phyloP scores from a whole-genome alignment of 495 filamentous ascomycete genomes.

The Penicillium paradoxum region DNA sequence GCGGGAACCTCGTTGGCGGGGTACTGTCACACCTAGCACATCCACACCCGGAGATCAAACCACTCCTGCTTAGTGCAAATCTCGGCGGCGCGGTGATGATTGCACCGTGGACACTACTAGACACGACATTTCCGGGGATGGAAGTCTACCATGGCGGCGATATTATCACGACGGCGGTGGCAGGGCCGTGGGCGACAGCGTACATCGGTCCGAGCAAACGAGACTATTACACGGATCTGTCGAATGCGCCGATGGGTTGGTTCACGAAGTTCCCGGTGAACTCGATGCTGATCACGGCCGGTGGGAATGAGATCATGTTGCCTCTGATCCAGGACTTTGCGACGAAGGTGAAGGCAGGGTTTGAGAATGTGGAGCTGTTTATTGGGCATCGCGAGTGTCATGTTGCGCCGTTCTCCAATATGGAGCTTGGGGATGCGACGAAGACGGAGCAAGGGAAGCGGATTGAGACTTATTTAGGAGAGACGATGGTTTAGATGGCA shows the following conservation, averaged over 20 bases:
- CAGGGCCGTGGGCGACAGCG: conserved; percentile 41
- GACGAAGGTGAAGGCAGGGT: conserved; percentile 32
- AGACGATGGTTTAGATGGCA: conserved; percentile 9
- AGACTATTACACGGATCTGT: conserved; percentile 55
- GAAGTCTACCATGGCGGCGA: conserved; percentile 49
- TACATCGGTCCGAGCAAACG: conserved; percentile 43
- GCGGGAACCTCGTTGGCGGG: conserved; percentile 54
- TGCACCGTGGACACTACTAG: conserved; percentile 53
- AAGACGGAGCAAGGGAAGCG: conserved; percentile 40
- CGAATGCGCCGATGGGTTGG: conserved; percentile 49
- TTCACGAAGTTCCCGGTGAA: conserved; percentile 44
- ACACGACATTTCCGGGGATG: conserved; percentile 35
- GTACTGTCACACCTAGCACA: conserved; percentile 59
- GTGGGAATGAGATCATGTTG: conserved; percentile 54
- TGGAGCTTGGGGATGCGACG: conserved; percentile 30
- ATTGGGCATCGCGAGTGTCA: conserved; percentile 38
- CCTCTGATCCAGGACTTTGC: conserved; percentile 53
- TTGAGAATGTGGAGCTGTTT: conserved; percentile 33
- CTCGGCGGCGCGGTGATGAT: conserved; percentile 51
- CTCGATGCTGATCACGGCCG: conserved; percentile 49
- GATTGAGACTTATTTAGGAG: conserved; percentile 28
- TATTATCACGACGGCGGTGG: conserved; percentile 38
- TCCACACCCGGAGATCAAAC: conserved; percentile 50
- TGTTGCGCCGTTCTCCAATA: conserved; percentile 42
- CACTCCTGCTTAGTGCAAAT: conserved; percentile 13